phyloP scores from a whole-genome alignment of 768 basidiomycete genomes.

The Mycena venus region DNA sequence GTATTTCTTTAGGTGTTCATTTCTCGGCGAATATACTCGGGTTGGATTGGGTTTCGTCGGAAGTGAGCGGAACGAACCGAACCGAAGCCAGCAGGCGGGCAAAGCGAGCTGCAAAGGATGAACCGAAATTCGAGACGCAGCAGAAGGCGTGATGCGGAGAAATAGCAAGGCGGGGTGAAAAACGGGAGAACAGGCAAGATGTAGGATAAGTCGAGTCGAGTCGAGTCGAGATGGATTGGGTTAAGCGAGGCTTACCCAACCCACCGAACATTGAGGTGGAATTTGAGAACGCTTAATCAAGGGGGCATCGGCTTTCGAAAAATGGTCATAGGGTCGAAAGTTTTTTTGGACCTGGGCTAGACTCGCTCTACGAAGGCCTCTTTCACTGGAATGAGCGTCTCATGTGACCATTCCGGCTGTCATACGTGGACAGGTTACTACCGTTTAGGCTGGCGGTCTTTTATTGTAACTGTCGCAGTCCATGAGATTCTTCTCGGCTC shows the following conservation, averaged over 20 bases:
- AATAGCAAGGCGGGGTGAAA: not conserved
- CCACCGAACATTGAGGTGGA: not conserved
- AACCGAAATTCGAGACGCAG: not conserved
- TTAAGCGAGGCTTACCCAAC: not conserved
- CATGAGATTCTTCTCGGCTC: not conserved
- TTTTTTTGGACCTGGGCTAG: not conserved
- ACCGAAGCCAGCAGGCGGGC: not conserved
- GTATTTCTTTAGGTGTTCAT: no score
- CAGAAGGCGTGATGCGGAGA: not conserved
- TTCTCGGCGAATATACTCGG: no score
- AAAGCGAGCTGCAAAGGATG: not conserved
- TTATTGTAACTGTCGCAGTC: not conserved
- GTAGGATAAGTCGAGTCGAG: not conserved
- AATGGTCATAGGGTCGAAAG: no score
- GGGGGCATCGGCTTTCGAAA: no score
- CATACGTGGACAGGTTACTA: conserved; percentile 1
- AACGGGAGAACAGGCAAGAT: not conserved
- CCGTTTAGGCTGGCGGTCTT: not conserved
- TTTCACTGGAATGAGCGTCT: not conserved
- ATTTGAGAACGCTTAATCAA: not conserved
- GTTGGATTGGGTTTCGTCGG: no score
- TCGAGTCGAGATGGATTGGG: not conserved
- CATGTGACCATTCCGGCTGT: conserved; percentile 8
- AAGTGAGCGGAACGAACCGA: no score
- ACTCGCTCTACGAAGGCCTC: not conserved